A percentile compares a stretch with the other conserved stretches of the same genome.
These are phyloP conservation scores for Cynanchum wilfordii DNA, from an alignment of 257 asterid species.

Conservation along the genomic window DNA sequence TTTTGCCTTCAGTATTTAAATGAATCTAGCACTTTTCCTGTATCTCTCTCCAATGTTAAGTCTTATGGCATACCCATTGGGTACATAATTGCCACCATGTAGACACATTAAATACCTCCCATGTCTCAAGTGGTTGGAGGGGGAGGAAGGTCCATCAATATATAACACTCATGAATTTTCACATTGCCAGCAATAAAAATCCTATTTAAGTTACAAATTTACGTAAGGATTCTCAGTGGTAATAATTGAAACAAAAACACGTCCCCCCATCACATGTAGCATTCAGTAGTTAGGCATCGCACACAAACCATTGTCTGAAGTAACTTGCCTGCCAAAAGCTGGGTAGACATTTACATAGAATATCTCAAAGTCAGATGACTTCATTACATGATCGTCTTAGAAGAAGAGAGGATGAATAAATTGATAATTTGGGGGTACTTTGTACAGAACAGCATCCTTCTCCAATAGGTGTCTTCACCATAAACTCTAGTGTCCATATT, in stretches of 20 bases:
- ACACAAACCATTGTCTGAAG: not conserved
- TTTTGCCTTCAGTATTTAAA: not conserved
- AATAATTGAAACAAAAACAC: not conserved
- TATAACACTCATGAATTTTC: too few relatives aligned
- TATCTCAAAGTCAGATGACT: not conserved
- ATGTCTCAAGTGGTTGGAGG: too few relatives aligned
- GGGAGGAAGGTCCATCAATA: too few relatives aligned
- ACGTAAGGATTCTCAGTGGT: not conserved
- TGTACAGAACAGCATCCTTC: not conserved
- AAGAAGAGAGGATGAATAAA: not conserved
- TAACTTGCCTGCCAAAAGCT: not conserved
- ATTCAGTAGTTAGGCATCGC: not conserved
- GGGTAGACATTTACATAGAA: not conserved
- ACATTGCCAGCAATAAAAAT: not conserved
- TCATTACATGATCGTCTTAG: not conserved
- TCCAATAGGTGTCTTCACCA: not conserved
- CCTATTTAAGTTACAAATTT: not conserved
- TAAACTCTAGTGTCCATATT: slow-evolving; percentile 64
- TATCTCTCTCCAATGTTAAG: too few relatives aligned
- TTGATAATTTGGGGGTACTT: not conserved
- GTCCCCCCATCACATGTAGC: not conserved
- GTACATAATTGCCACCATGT: too few relatives aligned
- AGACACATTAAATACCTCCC: too few relatives aligned
- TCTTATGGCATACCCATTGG: too few relatives aligned
- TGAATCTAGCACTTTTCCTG: too few relatives aligned